Evolutionary conservation across 768 basidiomycete species (phyloP), one percentile per base, ranked within the genome.

Genomic region (Gymnopilus dilepis): DNA sequence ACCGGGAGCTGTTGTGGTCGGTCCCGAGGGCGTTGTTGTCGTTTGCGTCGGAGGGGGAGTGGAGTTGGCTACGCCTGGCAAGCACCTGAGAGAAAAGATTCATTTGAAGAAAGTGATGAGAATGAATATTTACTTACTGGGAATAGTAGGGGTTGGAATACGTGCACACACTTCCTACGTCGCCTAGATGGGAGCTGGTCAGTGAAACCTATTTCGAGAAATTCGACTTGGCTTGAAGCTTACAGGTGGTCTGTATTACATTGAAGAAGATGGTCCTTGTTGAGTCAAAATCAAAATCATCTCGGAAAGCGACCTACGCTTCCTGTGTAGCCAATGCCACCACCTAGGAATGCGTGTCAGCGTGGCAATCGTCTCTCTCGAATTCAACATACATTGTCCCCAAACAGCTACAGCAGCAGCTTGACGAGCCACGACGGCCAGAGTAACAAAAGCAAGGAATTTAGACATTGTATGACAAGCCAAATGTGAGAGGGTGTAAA

Each of bases 121-220:
- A 54, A 11, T 11, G 11, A 15, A 7, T 37, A 6, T 30, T 1
- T 21, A 55, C 70, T 56, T 58, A 74, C 73, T 76, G 74, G 37
- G 69, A 74, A 58, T 74, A 77, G 28, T 59, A 77, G n/a, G 71
- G 66, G 54, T 76, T 76, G 43, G 64, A 30, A 37, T 69, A 65
- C n/a, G 67, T 56, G 55, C 74, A 77, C 21, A 66, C 66, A 26
- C 67, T 66, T 52, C 74, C 74, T 11, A 70, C 45, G 37, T 65
- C 72, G 54, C 75, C 74, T 75, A 19, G 21, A 43, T n/a, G 28
- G 22, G 6, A 28, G 40, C 31, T 56, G 47, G 47, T 48, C 2
- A 31, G 41, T n/a, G 21, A 17, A 13, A 48, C 12, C 50, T 13
- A 17, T 47, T 1, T 28, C 4, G 3, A 26, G 11, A 15, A 13